phyloP scores from a whole-genome alignment of 169 alveolate genomes.

The Cryptosporidium meleagridis region DNA sequence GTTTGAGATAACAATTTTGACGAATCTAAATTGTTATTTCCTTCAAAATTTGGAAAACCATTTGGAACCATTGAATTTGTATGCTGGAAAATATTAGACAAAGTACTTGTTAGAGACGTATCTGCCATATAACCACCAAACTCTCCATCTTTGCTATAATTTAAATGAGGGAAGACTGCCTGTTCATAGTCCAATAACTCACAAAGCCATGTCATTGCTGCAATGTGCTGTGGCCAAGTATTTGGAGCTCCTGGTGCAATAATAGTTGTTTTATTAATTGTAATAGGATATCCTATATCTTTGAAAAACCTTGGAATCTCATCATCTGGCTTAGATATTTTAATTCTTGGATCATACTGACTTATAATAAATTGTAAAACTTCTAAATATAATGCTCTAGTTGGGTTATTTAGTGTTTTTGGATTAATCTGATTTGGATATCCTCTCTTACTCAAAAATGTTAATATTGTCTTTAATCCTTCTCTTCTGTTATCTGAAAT shows the following conservation, averaged over 20 bases:
- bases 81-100: slow-evolving; percentile 22
- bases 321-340: slow-evolving; percentile 62
- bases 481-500: slow-evolving; percentile 51
- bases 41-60: slow-evolving; percentile 20
- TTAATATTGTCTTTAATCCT: slow-evolving; percentile 61
- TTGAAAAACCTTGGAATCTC: slow-evolving; percentile 77
- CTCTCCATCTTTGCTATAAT: slow-evolving; percentile 76
- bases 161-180: slow-evolving; percentile 81
- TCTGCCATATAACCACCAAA: slow-evolving; percentile 36
- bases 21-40: slow-evolving; percentile 23
- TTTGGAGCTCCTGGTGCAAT: slow-evolving; percentile 86
- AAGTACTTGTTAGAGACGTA: slow-evolving; percentile 43
- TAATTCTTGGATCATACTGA: slow-evolving; percentile 56
- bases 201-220: slow-evolving; percentile 85
- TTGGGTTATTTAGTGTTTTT: slow-evolving; percentile 59
- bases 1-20: slow-evolving; percentile 68
- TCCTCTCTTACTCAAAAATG: slow-evolving; percentile 73
- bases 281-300: slow-evolving; percentile 83
- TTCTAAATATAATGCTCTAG: slow-evolving; percentile 56
- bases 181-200: slow-evolving; percentile 83
- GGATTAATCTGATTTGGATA: slow-evolving; percentile 64
- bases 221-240: slow-evolving; percentile 84
- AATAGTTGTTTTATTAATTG: slow-evolving; percentile 83
- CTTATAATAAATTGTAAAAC: slow-evolving; percentile 60
- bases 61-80: background rate